These are phyloP conservation scores for Cystobasidium slooffiae DNA, from an alignment of 1,284 basidiomycete genomes.

Conservation along the genomic window DNA sequence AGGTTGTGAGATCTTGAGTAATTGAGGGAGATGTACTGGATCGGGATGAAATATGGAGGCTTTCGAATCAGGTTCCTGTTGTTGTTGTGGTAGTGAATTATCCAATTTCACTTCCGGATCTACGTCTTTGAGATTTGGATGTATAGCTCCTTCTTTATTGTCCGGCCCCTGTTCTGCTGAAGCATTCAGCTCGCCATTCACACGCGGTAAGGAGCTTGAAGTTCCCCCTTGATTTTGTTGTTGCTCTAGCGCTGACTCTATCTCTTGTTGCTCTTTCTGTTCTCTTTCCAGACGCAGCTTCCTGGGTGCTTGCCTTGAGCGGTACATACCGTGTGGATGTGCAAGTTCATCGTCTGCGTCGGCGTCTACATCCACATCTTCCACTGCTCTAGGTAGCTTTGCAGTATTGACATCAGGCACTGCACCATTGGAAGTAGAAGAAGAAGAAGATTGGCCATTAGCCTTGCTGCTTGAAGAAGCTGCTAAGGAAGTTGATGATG, in stretches of 20 bases:
- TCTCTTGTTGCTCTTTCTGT: constrained; percentile 24
- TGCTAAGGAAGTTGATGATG: neutral
- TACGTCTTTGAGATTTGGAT: constrained; percentile 21
- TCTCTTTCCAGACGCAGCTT: constrained; percentile 30
- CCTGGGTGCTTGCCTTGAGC: constrained; percentile 34
- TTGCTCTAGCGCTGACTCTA: constrained; percentile 8
- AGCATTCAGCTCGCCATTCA: neutral
- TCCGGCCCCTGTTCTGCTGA: neutral
- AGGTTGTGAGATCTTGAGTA: constrained; percentile 31
- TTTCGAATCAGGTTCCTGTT: neutral
- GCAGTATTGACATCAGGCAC: neutral
- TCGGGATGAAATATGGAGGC: constrained; percentile 26
- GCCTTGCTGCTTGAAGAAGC: neutral
- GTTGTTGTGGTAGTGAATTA: neutral
- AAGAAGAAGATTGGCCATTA: neutral
- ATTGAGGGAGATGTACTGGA: constrained; percentile 31
- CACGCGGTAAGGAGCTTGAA: neutral
- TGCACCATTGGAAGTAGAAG: neutral
- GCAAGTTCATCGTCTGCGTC: constrained; percentile 10
- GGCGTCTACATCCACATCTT: constrained; percentile 2
- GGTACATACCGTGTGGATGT: neutral
- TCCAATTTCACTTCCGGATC: constrained; percentile 1
- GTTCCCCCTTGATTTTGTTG: neutral
- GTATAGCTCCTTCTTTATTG: neutral
- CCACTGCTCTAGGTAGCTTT: constrained; percentile 24